Conservation (phyloP, 345 rosid genomes). For the Moricandia arvensis region DNA sequence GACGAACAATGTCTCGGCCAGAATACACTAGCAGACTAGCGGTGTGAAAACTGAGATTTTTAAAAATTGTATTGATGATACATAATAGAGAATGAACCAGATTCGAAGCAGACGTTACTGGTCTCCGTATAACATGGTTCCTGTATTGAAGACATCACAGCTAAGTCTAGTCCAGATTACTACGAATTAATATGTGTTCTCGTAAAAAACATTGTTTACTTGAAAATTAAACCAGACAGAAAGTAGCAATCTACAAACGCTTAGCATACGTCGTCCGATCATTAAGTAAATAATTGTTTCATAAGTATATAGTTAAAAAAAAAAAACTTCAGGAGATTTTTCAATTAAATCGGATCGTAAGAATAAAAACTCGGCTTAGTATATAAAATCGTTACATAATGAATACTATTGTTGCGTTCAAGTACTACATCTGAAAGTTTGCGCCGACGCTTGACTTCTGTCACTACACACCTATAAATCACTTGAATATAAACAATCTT, state of each 20-base stretch:
- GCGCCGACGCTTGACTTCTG: slow-evolving; percentile 2
- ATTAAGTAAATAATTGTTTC: slow-evolving; percentile 19
- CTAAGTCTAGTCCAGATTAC: slow-evolving; percentile 17
- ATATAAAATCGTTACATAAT: neutral
- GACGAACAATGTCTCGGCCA: neutral
- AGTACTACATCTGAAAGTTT: neutral
- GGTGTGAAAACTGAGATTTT: neutral
- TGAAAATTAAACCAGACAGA: slow-evolving; percentile 14
- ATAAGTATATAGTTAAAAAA: neutral
- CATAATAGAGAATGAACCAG: slow-evolving; percentile 18
- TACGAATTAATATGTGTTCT: neutral
- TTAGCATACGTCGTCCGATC: slow-evolving; percentile 32
- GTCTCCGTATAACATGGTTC: slow-evolving; percentile 9
- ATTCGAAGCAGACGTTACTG: slow-evolving; percentile 15
- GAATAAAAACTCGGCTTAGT: neutral
- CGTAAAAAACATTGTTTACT: slow-evolving; percentile 1
- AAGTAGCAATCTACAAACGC: slow-evolving; percentile 35
- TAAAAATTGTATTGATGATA: neutral
- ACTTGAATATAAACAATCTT: slow-evolving; percentile 7
- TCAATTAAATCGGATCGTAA: neutral
- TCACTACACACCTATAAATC: neutral
- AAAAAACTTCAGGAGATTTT: neutral
- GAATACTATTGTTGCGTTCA: slow-evolving; percentile 14
- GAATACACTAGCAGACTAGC: neutral
- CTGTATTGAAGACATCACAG: slow-evolving; percentile 26